Percentiles rank a stretch among this genome's conserved stretches.
Evolutionary conservation across 495 filamentous ascomycete species (phyloP).

Genomic region (Schizothecium vesticola): DNA sequence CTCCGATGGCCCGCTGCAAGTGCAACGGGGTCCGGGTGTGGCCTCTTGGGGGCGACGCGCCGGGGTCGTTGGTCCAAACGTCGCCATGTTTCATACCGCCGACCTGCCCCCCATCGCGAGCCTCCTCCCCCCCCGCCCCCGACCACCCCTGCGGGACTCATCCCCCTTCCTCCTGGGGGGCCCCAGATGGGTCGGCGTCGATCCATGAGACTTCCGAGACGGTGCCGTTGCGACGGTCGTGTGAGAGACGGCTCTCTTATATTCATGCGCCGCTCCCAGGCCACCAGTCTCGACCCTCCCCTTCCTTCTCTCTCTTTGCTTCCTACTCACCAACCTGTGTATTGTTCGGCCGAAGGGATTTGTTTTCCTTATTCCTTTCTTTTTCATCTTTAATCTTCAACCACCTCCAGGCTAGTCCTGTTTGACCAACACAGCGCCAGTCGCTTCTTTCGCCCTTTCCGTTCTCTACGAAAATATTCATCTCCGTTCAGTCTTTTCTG

Average conservation of each 20-base stretch:
- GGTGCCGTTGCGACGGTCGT: neutral
- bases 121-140: slow-evolving; percentile 10
- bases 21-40: slow-evolving; percentile 1
- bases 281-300: slow-evolving; percentile 17
- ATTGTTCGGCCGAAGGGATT: slow-evolving; percentile 2
- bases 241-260: slow-evolving; percentile 20
- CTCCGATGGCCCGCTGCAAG: slow-evolving; percentile 8
- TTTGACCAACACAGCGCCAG: slow-evolving; percentile 39
- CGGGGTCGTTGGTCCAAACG: slow-evolving; percentile 23
- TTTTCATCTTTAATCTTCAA: slow-evolving; percentile 21
- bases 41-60: slow-evolving; percentile 11
- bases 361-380: slow-evolving; percentile 15
- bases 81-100: slow-evolving; percentile 30
- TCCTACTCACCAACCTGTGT: slow-evolving; percentile 2
- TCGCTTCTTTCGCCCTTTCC: slow-evolving; percentile 33
- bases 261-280: slow-evolving; percentile 25
- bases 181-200: slow-evolving; percentile 5
- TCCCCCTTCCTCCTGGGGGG: slow-evolving; percentile 13
- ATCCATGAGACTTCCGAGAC: slow-evolving; percentile 24
- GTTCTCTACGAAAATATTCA: slow-evolving; percentile 27
- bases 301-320: slow-evolving; percentile 24
- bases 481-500: slow-evolving; percentile 12
- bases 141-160: slow-evolving; percentile 21
- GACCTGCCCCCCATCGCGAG: neutral
- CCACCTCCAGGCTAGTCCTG: slow-evolving; percentile 46